These are phyloP conservation scores for Metschnikowia peoriensis DNA, from an alignment of 805 yeast genomes.

Conservation along the genomic window DNA sequence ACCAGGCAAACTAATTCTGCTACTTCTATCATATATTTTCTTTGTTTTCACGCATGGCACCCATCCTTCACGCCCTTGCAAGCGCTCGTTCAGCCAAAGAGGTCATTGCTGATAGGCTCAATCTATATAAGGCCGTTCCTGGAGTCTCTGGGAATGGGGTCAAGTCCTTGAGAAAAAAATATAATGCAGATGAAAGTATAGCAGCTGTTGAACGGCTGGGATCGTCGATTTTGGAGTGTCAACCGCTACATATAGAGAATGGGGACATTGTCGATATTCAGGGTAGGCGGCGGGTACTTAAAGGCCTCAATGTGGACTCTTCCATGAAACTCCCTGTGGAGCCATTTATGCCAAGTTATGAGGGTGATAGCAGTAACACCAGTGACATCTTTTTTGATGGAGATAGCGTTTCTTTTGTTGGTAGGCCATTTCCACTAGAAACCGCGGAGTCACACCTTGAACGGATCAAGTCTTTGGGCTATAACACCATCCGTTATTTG, in stretches of 20 bases:
- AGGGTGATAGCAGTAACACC: conserved; percentile 34
- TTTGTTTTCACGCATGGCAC: conserved; percentile 1
- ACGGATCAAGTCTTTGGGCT: conserved; percentile 78
- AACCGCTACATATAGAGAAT: conserved; percentile 34
- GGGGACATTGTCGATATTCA: conserved; percentile 59
- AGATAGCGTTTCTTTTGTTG: conserved; percentile 75
- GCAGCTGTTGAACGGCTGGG: conserved; percentile 7
- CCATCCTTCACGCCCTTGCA: conserved; percentile 5
- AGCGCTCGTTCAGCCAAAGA: conserved; percentile 4
- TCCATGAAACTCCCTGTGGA: conserved; percentile 64
- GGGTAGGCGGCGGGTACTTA: conserved; percentile 61
- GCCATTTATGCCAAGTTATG: conserved; percentile 49
- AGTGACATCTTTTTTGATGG: conserved; percentile 61
- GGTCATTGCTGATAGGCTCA: conserved; percentile 24
- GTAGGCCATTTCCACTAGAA: conserved; percentile 73
- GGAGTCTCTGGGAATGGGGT: conserved; percentile 27
- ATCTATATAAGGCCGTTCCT: conserved; percentile 28
- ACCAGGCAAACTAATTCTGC: neutral
- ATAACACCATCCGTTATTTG: conserved; percentile 71
- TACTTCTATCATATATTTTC: neutral
- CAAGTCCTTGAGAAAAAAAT: conserved; percentile 26
- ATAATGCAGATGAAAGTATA: conserved; percentile 14
- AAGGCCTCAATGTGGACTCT: conserved; percentile 82
- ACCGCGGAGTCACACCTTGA: conserved; percentile 69
- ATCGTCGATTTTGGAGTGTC: conserved; percentile 18